Evolutionary conservation across 345 rosid genomes (phyloP).

Genomic region (Kandelia obovata): DNA sequence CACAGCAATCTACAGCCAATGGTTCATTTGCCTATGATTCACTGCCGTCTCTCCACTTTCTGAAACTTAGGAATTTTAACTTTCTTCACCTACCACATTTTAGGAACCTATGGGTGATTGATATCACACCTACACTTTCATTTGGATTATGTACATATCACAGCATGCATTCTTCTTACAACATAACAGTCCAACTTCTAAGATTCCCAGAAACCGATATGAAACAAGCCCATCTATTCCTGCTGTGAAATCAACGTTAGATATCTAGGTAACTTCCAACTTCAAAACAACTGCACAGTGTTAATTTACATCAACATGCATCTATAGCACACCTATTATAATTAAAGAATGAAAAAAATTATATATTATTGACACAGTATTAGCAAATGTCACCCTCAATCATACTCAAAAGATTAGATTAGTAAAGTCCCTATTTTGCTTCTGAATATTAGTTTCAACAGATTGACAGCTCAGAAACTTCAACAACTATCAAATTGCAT

Average conservation of each 20-base stretch:
- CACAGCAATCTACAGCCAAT: not conserved
- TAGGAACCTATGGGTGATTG: not conserved
- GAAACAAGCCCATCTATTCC: no score
- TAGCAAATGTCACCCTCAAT: not conserved
- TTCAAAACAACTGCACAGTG: not conserved
- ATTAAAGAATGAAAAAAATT: not conserved
- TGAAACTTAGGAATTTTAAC: not conserved
- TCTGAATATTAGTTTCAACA: not conserved
- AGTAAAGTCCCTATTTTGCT: not conserved
- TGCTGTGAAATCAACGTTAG: not conserved
- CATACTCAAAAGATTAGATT: not conserved
- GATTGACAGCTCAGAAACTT: not conserved
- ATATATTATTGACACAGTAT: not conserved
- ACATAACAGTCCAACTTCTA: not conserved
- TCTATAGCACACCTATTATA: not conserved
- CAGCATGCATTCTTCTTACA: not conserved
- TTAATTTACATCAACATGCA: not conserved
- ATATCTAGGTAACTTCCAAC: not conserved
- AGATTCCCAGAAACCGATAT: not conserved
- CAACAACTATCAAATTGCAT: no score
- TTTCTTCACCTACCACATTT: not conserved
- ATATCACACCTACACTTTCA: not conserved
- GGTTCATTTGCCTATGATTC: not conserved
- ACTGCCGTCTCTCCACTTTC: not conserved
- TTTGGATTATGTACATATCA: not conserved